phyloP scores from a whole-genome alignment of 1,139 yeast genomes.

The Pichia sp. region DNA sequence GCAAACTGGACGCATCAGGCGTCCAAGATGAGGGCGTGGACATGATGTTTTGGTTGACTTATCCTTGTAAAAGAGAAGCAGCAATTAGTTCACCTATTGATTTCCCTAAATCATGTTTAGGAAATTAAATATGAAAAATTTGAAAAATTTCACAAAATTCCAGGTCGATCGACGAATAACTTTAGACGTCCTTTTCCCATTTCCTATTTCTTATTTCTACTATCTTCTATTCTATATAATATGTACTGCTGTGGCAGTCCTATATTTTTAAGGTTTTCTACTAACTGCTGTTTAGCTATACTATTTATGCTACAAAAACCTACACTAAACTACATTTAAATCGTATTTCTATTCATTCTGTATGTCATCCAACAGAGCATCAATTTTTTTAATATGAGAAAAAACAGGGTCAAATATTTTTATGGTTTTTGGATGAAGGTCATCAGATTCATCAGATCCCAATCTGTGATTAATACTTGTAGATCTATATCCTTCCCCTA shows the following conservation, averaged over 20 bases:
- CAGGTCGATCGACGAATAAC: not conserved
- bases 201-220: not conserved
- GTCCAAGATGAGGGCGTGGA: slow-evolving; percentile 38
- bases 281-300: too few species aligned
- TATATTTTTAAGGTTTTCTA: too few species aligned
- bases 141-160: not conserved
- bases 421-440: slow-evolving; percentile 38
- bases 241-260: too few species aligned
- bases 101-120: not conserved
- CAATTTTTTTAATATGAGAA: slow-evolving; percentile 40
- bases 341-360: slow-evolving; percentile 1
- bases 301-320: not conserved
- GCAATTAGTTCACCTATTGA: not conserved
- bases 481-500: slow-evolving; percentile 4
- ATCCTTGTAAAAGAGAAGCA: not conserved
- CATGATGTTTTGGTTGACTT: not conserved
- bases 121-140: not conserved
- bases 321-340: not conserved
- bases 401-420: slow-evolving; percentile 45
- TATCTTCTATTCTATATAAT: not conserved
- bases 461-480: not conserved
- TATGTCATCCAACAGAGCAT: slow-evolving; percentile 27
- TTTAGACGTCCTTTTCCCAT: not conserved
- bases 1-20: slow-evolving; percentile 55
- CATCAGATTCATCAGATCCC: not conserved